These are phyloP conservation scores for Selaginella tamariscina DNA, from an alignment of 75 land plant genomes.

Conservation along the genomic window DNA sequence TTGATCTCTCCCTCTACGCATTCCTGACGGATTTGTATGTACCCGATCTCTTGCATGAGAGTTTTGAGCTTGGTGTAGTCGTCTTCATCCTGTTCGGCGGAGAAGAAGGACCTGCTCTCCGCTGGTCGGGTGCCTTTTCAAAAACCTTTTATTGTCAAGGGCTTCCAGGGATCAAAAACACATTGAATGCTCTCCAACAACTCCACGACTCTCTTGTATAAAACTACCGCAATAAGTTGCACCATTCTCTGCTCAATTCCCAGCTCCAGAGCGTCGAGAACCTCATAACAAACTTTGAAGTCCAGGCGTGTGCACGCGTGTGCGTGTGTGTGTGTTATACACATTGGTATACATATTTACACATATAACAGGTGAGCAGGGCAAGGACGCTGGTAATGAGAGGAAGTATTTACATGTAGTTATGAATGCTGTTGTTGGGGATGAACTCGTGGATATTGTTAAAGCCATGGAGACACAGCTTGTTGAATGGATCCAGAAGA, in stretches of 20 bases:
- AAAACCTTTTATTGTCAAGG: constrained; percentile 26
- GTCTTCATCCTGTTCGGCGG: not conserved
- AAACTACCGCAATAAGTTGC: constrained; percentile 26
- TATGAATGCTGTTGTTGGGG: not conserved
- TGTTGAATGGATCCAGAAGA: not conserved
- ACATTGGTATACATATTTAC: no score
- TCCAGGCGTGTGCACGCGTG: no score
- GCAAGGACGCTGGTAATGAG: constrained; percentile 26
- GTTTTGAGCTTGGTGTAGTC: not conserved
- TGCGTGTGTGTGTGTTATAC: no score
- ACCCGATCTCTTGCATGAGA: not conserved
- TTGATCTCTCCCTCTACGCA: not conserved
- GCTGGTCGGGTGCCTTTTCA: no score
- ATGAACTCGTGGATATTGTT: not conserved
- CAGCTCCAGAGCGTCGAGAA: constrained; percentile 29
- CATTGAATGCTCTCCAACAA: constrained; percentile 22
- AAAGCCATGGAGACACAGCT: not conserved
- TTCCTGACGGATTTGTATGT: not conserved
- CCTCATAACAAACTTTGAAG: no score
- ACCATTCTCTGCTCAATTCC: constrained; percentile 19
- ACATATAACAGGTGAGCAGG: constrained; percentile 22
- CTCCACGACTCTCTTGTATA: constrained; percentile 16
- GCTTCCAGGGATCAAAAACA: constrained; percentile 29
- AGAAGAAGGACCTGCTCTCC: no score
- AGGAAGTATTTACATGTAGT: constrained; percentile 5